Evolutionary conservation across 495 filamentous ascomycete species (phyloP).

Genomic region (Clavariopsis aquatica): DNA sequence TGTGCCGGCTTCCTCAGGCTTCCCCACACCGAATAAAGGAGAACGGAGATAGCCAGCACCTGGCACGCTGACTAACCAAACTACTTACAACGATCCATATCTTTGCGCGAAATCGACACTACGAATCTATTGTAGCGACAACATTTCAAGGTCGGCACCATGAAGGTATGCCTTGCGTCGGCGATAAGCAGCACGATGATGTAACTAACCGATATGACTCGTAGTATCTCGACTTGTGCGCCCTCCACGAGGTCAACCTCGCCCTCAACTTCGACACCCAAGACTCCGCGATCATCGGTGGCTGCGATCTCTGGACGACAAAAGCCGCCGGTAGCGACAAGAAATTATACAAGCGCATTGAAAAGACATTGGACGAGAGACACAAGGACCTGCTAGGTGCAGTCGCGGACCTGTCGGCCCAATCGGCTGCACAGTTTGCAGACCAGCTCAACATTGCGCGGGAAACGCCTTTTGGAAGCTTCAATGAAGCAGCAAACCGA

Average conservation of each 20-base stretch:
- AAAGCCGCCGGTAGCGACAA: conserved; percentile 93
- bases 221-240: conserved; percentile 86
- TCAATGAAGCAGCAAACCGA: conserved; percentile 82
- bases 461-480: conserved; percentile 84
- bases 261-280: conserved; percentile 92
- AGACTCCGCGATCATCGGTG: conserved; percentile 84
- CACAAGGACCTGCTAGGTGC: conserved; percentile 83
- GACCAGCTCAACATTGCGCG: conserved; percentile 72
- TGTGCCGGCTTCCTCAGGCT: conserved; percentile 37
- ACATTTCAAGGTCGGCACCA: conserved; percentile 16
- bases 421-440: conserved; percentile 57
- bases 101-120: background rate
- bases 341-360: conserved; percentile 94
- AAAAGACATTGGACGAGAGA: conserved; percentile 80
- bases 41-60: conserved; percentile 12
- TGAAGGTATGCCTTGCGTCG: conserved; percentile 39
- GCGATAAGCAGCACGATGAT: conserved; percentile 13
- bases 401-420: conserved; percentile 77
- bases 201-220: conserved; percentile 4
- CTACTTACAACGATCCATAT: background rate
- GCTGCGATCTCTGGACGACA: conserved; percentile 94
- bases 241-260: conserved; percentile 83
- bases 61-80: conserved; percentile 1
- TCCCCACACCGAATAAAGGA: conserved; percentile 27
- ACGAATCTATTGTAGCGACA: background rate